Evolutionary conservation across 768 basidiomycete species (phyloP).

Genomic region (Cyclocybe aegerita): DNA sequence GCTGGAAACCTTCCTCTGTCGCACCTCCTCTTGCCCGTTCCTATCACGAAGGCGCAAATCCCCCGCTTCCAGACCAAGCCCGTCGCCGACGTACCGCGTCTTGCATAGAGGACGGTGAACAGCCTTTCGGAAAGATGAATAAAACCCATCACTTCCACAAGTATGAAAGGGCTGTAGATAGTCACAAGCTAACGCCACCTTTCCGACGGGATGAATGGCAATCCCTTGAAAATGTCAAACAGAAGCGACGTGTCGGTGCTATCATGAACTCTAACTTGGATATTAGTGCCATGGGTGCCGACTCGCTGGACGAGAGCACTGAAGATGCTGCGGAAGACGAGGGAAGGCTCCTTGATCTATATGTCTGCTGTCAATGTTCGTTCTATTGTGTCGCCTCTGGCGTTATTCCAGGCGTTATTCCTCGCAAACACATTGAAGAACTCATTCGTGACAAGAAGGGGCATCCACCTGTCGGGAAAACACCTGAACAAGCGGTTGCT

Average conservation of each 20-base stretch:
- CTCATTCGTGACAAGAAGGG: conserved; percentile 59
- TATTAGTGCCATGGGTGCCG: conserved; percentile 38
- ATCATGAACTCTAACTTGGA: conserved; percentile 40
- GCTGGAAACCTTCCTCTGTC: conserved; percentile 63
- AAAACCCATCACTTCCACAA: conserved; percentile 82
- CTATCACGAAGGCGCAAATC: conserved; percentile 39
- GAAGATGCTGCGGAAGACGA: conserved; percentile 39
- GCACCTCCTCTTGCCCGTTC: conserved; percentile 60
- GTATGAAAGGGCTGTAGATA: conserved; percentile 69
- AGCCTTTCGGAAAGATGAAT: conserved; percentile 47
- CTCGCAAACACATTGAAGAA: conserved; percentile 59
- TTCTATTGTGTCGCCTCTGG: conserved; percentile 70
- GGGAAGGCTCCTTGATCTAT: conserved; percentile 70
- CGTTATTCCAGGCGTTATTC: conserved; percentile 73
- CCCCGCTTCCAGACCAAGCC: conserved; percentile 53
- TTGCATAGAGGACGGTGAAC: conserved; percentile 54
- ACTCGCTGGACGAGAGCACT: conserved; percentile 32
- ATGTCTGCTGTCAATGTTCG: conserved; percentile 84
- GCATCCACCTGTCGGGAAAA: conserved; percentile 57
- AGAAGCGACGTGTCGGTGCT: conserved; percentile 43
- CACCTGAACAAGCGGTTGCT: conserved; percentile 52
- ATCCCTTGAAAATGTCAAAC: conserved; percentile 45
- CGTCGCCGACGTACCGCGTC: conserved; percentile 47
- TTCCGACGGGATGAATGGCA: conserved; percentile 63
- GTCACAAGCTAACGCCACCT: conserved; percentile 65